Evolutionary conservation across 139 green algal genomes (phyloP), one percentile per base, ranked within the genome.

Genomic region (Auxenochlorella pyrenoidosa): DNA sequence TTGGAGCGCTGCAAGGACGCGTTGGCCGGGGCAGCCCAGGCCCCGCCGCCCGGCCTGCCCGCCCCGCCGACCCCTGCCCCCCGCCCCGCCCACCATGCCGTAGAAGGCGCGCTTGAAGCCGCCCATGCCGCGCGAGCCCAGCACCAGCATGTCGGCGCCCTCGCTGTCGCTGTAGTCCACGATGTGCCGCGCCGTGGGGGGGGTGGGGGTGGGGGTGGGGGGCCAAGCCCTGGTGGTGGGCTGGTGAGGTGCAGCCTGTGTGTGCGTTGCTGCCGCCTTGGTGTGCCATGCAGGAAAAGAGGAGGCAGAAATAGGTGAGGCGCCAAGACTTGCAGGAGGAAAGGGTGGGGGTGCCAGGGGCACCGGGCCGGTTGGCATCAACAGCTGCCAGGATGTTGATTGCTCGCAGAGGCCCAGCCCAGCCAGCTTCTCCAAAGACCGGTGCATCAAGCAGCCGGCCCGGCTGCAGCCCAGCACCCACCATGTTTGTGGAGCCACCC

Each of bases 121-220:
- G 30, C 91, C 89, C 70, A 94, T 83, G 15, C 92, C 91, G 30
- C 92, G 83, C 71, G 77, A 90, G 40, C 92, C 92, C 71, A 94
- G 60, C 71, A 93, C 87, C n/a, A 93, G 79, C 81, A 94, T 75
- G 81, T 94, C 92, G 13, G 88, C 91, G 3, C 71, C 76, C 54
- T 93, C 89, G 13, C 81, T 75, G 22, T 78, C 41, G 16, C 82
- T 78, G 54, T 82, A 92, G 21, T 92, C 90, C 4, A 32, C 36
- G 60, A 92, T 92, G 68, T 92, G 86, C 0, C 85, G 68, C 30
- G 80, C 89, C 80, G 77, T 60, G 40, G 66, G 75, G 63, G 40
- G 66, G 16, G 54, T 24, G 54, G 18, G 54, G 54, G 16, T 63
- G 47, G 12, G 47, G 47, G 47, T n/a, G n/a, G n/a, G n/a, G n/a